Conservation (phyloP, 352 stramenopile species). For the Globisporangium cylindrosporum region DNA sequence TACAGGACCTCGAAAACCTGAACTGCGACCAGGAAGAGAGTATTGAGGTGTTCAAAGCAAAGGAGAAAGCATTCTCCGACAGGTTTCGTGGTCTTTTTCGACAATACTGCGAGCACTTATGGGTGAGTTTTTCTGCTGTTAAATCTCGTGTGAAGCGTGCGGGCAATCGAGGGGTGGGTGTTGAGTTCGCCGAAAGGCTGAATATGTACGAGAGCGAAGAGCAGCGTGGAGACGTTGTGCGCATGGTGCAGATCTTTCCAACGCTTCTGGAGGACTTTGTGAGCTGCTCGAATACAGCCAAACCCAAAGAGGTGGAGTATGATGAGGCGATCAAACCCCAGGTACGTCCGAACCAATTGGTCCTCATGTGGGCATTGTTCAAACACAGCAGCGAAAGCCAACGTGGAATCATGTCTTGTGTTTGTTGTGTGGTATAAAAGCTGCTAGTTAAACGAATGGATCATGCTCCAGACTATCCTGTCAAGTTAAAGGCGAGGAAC, state of each 20-base stretch:
- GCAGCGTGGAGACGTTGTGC: slow-evolving; percentile 29
- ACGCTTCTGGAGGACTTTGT: slow-evolving; percentile 48
- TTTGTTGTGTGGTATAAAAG: not conserved
- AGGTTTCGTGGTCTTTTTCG: slow-evolving; percentile 23
- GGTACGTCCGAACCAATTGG: not conserved
- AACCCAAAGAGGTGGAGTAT: not conserved
- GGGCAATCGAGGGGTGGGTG: not conserved
- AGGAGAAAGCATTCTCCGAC: slow-evolving; percentile 19
- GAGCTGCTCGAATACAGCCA: not conserved
- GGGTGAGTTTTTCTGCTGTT: not conserved
- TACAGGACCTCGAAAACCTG: slow-evolving; percentile 19
- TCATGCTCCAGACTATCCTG: not conserved
- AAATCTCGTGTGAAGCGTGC: not conserved
- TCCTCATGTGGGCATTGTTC: not conserved
- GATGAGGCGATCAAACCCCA: not conserved
- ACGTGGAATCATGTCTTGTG: not conserved
- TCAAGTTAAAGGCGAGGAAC: not conserved
- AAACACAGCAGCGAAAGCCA: not conserved
- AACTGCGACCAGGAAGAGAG: slow-evolving; percentile 26
- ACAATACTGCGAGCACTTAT: slow-evolving; percentile 23
- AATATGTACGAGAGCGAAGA: slow-evolving; percentile 17
- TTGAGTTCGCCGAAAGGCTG: not conserved
- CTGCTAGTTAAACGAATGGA: not conserved
- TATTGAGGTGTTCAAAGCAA: slow-evolving; percentile 14
- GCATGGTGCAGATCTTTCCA: slow-evolving; percentile 52